Base-by-base conservation (phyloP, 1,284 basidiomycete genomes). In the Volvariella surrecta region DNA sequence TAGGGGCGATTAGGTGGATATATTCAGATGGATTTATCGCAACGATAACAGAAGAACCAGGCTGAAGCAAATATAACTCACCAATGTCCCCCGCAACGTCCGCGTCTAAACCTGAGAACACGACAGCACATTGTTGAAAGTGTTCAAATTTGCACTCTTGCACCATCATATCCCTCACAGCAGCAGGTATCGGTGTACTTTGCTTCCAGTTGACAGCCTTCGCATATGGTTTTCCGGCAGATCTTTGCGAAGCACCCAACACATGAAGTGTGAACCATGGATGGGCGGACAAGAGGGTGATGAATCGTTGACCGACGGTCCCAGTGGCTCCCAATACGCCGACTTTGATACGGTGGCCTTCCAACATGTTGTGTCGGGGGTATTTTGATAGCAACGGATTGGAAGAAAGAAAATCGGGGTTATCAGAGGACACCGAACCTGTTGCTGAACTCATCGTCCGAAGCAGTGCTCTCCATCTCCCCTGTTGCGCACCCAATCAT, bases 321-420 rank as follows among this genome's bases (percentile, higher is more conserved):
- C 94, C 96, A 0, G 96, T 99, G 3, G 96, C 96, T 39, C 95
- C 95, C 15, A 99, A 77, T 47, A 99, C 73, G 51, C 91, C 95
- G 51, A 99, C 93, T 52, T 88, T 87, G 67, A 92, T 62, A 9
- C 35, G 7, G 13, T n/a, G 32, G 15, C 46, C 46, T 24, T 54
- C 48, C 32, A 54, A 52, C 56, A 62, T 59, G 39, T 45, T 48
- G 20, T 56, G 52, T 39, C 55, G 45, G 10, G 53, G 55, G 42
- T 57, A 57, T 43, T 57, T 57, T 24, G 52, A 39, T 13, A 57
- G 50, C 3, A 50, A 45, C 3, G 45, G 50, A 37, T 48, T 54
- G 21, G 49, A 40, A 11, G 54, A 50, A 40, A 48, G 37, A 19
- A 16, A 35, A 45, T 47, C 43, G 16, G 32, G 28, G 38, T 43